These are phyloP conservation scores for Trichaptum fuscoviolaceum DNA, from an alignment of 768 basidiomycete genomes.

Conservation along the genomic window DNA sequence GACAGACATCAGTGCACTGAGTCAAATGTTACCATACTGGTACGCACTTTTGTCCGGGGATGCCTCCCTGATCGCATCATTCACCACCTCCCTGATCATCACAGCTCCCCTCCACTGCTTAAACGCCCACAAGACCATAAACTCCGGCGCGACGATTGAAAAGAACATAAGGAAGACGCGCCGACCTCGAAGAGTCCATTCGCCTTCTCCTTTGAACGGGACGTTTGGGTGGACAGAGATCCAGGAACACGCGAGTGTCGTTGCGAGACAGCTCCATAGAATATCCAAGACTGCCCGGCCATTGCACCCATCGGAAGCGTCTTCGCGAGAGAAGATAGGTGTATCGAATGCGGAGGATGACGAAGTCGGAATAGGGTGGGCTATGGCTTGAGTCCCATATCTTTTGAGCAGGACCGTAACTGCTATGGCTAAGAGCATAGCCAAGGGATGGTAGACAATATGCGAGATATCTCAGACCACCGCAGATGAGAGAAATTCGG, in stretches of 20 bases:
- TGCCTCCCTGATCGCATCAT: not conserved
- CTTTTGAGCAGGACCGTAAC: too few relatives aligned
- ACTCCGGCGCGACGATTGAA: constrained; percentile 23
- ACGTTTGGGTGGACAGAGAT: constrained; percentile 27
- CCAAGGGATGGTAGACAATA: too few relatives aligned
- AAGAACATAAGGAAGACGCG: constrained; percentile 18
- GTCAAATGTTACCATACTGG: too few relatives aligned
- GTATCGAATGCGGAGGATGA: not conserved
- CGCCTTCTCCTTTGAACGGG: constrained; percentile 15
- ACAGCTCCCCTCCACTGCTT: constrained; percentile 11
- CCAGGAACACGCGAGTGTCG: constrained; percentile 27
- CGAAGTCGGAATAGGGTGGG: too few relatives aligned
- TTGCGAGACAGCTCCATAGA: constrained; percentile 23
- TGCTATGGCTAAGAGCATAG: too few relatives aligned
- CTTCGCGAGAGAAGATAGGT: not conserved
- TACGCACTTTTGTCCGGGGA: not conserved
- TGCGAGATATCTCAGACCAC: too few relatives aligned
- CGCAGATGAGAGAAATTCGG: too few relatives aligned
- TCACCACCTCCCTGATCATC: constrained; percentile 37
- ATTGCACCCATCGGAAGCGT: not conserved
- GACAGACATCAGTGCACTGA: not conserved
- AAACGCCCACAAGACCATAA: constrained; percentile 23
- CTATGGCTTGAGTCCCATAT: too few relatives aligned
- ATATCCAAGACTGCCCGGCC: constrained; percentile 13
- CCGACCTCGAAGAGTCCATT: not conserved